These are phyloP conservation scores for Pseudogymnoascus destructans DNA, from an alignment of 2,329 filamentous ascomycete species.

Conservation along the genomic window DNA sequence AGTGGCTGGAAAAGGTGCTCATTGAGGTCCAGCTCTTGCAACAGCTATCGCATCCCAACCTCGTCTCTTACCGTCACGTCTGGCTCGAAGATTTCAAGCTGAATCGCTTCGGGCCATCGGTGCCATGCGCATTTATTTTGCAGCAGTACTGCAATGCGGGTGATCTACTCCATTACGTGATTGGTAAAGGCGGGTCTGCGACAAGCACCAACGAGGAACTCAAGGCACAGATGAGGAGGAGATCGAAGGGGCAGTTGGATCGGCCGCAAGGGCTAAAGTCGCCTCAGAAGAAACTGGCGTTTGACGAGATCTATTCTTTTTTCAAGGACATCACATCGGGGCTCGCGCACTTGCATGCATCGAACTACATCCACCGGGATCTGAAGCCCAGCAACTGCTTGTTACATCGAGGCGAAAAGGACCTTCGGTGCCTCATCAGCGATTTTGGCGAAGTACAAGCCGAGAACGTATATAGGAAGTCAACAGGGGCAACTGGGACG, in stretches of 20 bases:
- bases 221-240: constrained; percentile 73
- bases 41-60: constrained; percentile 81
- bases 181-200: constrained; percentile 50
- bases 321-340: constrained; percentile 94
- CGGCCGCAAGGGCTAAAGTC: constrained; percentile 29
- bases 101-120: constrained; percentile 75
- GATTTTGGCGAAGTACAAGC: constrained; percentile 96
- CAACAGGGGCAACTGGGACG: constrained; percentile 85
- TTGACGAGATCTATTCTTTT: constrained; percentile 93
- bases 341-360: constrained; percentile 73
- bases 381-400: constrained; percentile 94
- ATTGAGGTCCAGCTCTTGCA: constrained; percentile 88
- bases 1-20: constrained; percentile 88
- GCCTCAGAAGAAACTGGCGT: constrained; percentile 35
- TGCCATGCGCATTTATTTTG: constrained; percentile 90
- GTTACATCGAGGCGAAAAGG: constrained; percentile 59
- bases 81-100: constrained; percentile 87
- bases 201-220: constrained; percentile 64
- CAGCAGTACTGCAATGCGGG: constrained; percentile 96
- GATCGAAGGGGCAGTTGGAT: constrained; percentile 65
- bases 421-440: constrained; percentile 74
- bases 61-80: constrained; percentile 93
- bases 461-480: constrained; percentile 68
- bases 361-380: constrained; percentile 92
- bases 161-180: constrained; percentile 76